Conservation (phyloP, 768 basidiomycete genomes). For the Leccinum barrowsii region DNA sequence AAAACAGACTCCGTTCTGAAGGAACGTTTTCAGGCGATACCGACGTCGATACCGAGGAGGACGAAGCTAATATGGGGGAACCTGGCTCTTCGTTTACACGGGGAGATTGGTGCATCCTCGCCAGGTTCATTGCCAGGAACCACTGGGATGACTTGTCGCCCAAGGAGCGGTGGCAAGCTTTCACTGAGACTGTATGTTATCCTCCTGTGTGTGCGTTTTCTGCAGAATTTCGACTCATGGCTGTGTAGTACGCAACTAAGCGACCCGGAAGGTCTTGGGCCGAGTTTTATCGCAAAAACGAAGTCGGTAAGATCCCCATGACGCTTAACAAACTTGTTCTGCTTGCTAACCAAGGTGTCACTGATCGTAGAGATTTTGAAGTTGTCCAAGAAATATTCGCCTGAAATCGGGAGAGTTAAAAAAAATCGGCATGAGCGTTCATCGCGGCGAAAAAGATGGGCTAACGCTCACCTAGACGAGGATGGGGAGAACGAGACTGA, state of each 20-base stretch:
- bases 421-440: conserved; percentile 20
- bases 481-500: conserved; percentile 24
- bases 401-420: conserved; percentile 6
- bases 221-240: conserved; percentile 1
- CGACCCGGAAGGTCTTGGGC: conserved; percentile 58
- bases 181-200: conserved; percentile 45
- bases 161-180: conserved; percentile 55
- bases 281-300: conserved; percentile 54
- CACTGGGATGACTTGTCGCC: conserved; percentile 40
- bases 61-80: conserved; percentile 47
- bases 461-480: conserved; percentile 7
- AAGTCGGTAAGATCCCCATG: conserved; percentile 39
- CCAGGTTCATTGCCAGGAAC: conserved; percentile 53
- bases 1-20: conserved; percentile 21
- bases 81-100: conserved; percentile 47
- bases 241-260: conserved; percentile 43
- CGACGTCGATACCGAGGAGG: conserved; percentile 26
- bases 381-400: conserved; percentile 27
- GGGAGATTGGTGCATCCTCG: conserved; percentile 61
- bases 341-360: conserved; percentile 3
- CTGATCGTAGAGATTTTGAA: conserved; percentile 19
- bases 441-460: conserved; percentile 21
- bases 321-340: background rate
- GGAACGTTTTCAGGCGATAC: conserved; percentile 15
- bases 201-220: background rate